A percentile compares a stretch with the other conserved stretches of the same genome.
Evolutionary conservation across 257 asterid species (phyloP).

Genomic region (Gardenia jasminoides): DNA sequence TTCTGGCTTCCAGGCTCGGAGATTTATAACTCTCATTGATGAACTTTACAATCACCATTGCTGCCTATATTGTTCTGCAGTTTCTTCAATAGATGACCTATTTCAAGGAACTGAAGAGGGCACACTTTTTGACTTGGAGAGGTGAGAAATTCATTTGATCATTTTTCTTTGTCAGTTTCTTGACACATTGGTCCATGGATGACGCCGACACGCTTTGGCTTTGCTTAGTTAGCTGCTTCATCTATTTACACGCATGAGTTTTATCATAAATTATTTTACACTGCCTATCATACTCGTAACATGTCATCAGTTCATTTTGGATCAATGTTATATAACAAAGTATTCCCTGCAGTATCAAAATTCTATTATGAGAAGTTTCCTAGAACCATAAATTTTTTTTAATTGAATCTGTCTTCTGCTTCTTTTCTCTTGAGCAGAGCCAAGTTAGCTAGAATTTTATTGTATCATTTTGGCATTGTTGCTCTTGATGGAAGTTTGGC

Average conservation of each 20-base stretch:
- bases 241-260: background rate
- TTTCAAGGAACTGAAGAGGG: constrained; percentile 99
- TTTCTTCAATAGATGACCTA: constrained; percentile 70
- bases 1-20: constrained; percentile 65
- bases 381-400: no score
- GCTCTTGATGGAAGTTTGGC: background rate
- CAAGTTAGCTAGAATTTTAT: background rate
- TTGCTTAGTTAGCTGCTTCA: background rate
- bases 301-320: background rate
- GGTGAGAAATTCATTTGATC: constrained; percentile 40
- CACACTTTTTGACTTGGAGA: constrained; percentile 82
- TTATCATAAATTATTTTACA: background rate
- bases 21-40: constrained; percentile 94
- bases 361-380: no score
- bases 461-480: background rate
- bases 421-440: background rate
- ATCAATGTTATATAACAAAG: background rate
- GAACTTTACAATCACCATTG: constrained; percentile 96
- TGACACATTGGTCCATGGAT: no score
- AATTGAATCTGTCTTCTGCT: background rate
- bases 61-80: constrained; percentile 75
- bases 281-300: background rate
- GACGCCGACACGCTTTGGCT: background rate
- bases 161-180: background rate
- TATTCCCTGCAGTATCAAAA: no score